Percentiles rank a stretch among this genome's conserved stretches.
Evolutionary conservation across 306 rosid species (phyloP).

Genomic region (Prunus salicina): DNA sequence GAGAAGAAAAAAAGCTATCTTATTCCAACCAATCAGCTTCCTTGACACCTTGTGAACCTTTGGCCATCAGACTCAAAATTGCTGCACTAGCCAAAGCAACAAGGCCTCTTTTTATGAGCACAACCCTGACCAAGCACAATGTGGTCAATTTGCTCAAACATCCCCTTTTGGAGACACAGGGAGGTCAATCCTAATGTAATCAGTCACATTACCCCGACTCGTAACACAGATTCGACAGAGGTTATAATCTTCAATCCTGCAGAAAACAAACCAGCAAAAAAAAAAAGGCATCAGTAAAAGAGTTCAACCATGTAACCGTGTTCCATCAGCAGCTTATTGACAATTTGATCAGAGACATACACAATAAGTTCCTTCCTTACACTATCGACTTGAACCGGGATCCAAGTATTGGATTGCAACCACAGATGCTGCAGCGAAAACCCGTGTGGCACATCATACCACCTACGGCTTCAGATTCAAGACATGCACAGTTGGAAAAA

Average conservation of each 20-base stretch:
- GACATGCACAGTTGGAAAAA: background rate
- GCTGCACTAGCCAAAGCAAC: constrained; percentile 48
- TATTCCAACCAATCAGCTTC: background rate
- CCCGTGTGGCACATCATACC: constrained; percentile 60
- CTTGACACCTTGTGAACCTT: constrained; percentile 5
- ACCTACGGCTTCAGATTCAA: constrained; percentile 36
- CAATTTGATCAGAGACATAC: too few relatives aligned
- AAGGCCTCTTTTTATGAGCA: constrained; percentile 43
- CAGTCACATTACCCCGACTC: constrained; percentile 47
- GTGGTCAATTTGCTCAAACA: constrained; percentile 18
- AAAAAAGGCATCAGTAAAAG: background rate
- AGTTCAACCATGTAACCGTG: background rate
- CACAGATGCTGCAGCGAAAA: constrained; percentile 76
- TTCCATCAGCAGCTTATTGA: too few relatives aligned
- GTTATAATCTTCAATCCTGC: constrained; percentile 65
- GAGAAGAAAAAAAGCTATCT: background rate
- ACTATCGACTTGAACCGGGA: constrained; percentile 76
- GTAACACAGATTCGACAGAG: constrained; percentile 68
- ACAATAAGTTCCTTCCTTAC: constrained; percentile 35
- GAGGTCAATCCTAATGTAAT: constrained; percentile 57
- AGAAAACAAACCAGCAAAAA: background rate
- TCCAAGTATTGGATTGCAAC: constrained; percentile 72
- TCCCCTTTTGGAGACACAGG: constrained; percentile 30
- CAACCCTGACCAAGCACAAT: constrained; percentile 7
- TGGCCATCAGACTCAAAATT: constrained; percentile 42